Evolutionary conservation across 345 rosid genomes (phyloP).

Genomic region (Microcos paniculata): DNA sequence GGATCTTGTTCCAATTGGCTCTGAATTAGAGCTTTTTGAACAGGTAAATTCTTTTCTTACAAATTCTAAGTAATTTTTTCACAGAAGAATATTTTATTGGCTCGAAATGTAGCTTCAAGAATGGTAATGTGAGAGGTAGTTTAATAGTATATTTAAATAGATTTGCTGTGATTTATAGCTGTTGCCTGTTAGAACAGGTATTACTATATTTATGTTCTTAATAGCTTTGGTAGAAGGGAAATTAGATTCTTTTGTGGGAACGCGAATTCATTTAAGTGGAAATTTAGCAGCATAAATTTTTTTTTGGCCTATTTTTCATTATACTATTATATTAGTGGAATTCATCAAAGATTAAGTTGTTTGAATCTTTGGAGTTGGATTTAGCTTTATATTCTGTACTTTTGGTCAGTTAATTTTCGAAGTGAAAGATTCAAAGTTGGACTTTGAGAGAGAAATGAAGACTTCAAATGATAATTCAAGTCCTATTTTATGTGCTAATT

Average conservation of each 20-base stretch:
- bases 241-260: not conserved
- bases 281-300: not conserved
- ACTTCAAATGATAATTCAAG: not conserved
- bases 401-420: not conserved
- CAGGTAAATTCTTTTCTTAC: conserved; percentile 38
- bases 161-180: not conserved
- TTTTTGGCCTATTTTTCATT: not conserved
- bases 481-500: not conserved
- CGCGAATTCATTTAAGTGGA: not conserved
- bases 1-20: conserved; percentile 91
- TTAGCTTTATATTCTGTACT: not conserved
- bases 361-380: not conserved
- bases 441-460: not conserved
- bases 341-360: not conserved
- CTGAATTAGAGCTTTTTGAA: conserved; percentile 80
- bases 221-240: not conserved
- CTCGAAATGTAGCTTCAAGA: not conserved
- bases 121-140: not conserved
- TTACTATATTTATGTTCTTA: not conserved
- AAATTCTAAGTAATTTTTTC: not conserved
- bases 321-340: not conserved
- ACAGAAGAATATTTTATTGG: not conserved
- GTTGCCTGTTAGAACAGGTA: not conserved
- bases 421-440: not conserved
- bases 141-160: not conserved